phyloP scores from a whole-genome alignment of 306 rosid genomes.

The Inga leiocalycina region DNA sequence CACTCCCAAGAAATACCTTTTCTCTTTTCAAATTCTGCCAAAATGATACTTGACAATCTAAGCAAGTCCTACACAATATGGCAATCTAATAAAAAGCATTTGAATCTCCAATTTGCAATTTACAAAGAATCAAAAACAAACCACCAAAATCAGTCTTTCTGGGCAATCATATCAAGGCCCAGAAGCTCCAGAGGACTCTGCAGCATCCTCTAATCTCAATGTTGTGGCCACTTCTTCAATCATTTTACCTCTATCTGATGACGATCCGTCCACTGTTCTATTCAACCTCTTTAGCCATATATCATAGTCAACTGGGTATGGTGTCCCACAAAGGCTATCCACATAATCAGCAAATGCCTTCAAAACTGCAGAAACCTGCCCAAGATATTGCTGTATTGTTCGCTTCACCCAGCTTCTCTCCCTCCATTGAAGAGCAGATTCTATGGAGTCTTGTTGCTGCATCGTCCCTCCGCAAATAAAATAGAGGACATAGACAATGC shows the following conservation, averaged over 20 bases:
- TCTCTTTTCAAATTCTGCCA: slow-evolving; percentile 1
- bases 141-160: slow-evolving; percentile 29
- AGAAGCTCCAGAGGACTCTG: slow-evolving; percentile 84
- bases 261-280: slow-evolving; percentile 62
- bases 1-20: slow-evolving; percentile 38
- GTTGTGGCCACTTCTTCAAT: slow-evolving; percentile 62
- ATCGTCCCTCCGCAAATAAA: slow-evolving; percentile 68
- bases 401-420: slow-evolving; percentile 84
- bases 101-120: slow-evolving; percentile 43
- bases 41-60: slow-evolving; percentile 28
- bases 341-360: slow-evolving; percentile 97
- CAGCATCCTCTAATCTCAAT: slow-evolving; percentile 73
- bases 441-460: slow-evolving; percentile 85
- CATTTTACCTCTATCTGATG: slow-evolving; percentile 70
- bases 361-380: slow-evolving; percentile 77
- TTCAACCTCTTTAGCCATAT: slow-evolving; percentile 88
- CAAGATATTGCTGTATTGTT: slow-evolving; percentile 70
- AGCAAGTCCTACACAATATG: slow-evolving; percentile 31
- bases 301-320: slow-evolving; percentile 79
- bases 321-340: slow-evolving; percentile 94
- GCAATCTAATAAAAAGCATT: slow-evolving; percentile 33
- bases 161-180: slow-evolving; percentile 43
- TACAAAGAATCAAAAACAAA: slow-evolving; percentile 32
- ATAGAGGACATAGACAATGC: slow-evolving; percentile 71
- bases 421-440: slow-evolving; percentile 93